Base-by-base conservation (phyloP, 805 yeast species). In the Myxozyma monticola region DNA sequence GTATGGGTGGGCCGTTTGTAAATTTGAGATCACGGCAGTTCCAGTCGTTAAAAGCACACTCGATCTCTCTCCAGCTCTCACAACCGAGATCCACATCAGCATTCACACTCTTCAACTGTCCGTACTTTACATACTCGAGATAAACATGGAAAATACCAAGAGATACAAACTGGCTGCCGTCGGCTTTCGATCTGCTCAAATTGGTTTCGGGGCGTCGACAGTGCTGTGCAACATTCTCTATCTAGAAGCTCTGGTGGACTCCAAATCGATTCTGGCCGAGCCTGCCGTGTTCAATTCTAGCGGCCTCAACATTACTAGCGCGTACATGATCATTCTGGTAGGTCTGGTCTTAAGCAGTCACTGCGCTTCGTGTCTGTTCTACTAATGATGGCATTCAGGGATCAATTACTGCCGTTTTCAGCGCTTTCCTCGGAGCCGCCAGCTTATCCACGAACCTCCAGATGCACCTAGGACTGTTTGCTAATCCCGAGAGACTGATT, bases 261-360 rank as follows among this genome's bases (percentile, higher is more conserved):
- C 35, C 20, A 10, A 26, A n/a, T n/a, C n/a, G n/a, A 12, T 42
- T 12, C 31, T 48, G 9, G 25, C 49, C 12, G 22, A 12, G 14
- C 36, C 53, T 5, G 35, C 12, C 14, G 29, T 30, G 2, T 37
- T 43, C n/a, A 25, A 36, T 17, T 37, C 54, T 6, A 49, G 50
- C 18, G 57, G 48, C 8, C 24, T 49, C 5, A 29, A 25, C 20
- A 12, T 45, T 4, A 14, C 30, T 18, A 41, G 21, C 12, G 37
- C 30, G 31, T 37, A 12, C 20, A 20, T 45, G 3, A 25, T 45
- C 12, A 12, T 12, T 7, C 24, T 45, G 42, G 54, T 49, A 22
- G 18, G 51, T 25, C 21, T n/a, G n/a, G n/a, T n/a, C n/a, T n/a
- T n/a, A n/a, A n/a, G n/a, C n/a, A n/a, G n/a, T n/a, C n/a, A n/a